phyloP scores from a whole-genome alignment of 192 early-diverging fungal genomes.

The Irineochytrium annulatum region DNA sequence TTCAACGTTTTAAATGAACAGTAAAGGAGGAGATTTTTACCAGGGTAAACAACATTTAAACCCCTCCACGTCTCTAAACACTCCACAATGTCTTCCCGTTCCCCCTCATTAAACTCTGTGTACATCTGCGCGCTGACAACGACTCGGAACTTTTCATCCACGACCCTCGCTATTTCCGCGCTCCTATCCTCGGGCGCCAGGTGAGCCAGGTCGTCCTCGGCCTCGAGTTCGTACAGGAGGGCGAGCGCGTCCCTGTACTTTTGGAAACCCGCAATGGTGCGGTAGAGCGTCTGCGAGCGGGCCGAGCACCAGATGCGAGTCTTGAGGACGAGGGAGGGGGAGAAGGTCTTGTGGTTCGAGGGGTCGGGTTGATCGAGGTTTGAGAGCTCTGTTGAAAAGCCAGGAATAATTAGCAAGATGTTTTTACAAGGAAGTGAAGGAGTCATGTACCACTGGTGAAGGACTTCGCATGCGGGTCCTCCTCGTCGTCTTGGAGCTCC shows the following conservation, averaged over 20 bases:
- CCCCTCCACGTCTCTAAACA: background rate
- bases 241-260: slow-evolving; percentile 84
- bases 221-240: slow-evolving; percentile 26
- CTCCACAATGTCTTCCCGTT: slow-evolving; percentile 1
- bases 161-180: background rate
- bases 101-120: slow-evolving; percentile 57
- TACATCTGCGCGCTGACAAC: slow-evolving; percentile 82
- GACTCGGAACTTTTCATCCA: slow-evolving; percentile 75
- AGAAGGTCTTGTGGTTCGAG: too few species aligned
- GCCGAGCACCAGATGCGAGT: background rate
- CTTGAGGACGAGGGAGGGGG: too few species aligned
- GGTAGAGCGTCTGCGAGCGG: slow-evolving; percentile 79
- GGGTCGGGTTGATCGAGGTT: too few species aligned
- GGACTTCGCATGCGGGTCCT: slow-evolving; percentile 2
- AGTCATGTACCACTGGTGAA: too few species aligned
- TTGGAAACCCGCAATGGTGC: slow-evolving; percentile 77
- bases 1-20: too few species aligned
- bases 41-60: slow-evolving; percentile 7
- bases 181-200: background rate
- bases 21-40: background rate
- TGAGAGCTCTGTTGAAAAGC: too few species aligned
- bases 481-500: slow-evolving; percentile 14
- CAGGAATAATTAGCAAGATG: too few species aligned
- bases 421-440: too few species aligned
- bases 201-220: background rate